These are phyloP conservation scores for Helminthosporium solani DNA, from an alignment of 2,329 filamentous ascomycete genomes.

Conservation along the genomic window DNA sequence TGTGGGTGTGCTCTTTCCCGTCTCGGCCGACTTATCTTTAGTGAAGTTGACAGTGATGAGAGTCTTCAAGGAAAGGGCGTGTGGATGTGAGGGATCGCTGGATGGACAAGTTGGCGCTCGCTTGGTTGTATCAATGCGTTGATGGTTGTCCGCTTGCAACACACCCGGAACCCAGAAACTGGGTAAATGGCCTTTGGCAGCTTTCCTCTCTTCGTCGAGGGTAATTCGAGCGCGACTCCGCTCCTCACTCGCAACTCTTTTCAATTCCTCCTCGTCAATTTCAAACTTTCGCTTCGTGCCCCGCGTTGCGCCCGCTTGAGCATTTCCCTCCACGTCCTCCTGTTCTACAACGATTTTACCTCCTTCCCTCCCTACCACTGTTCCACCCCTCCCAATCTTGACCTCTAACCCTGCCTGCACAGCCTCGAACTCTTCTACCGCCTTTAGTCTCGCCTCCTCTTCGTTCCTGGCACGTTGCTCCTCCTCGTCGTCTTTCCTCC, in stretches of 20 bases:
- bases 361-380: constrained; percentile 44
- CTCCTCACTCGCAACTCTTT: constrained; percentile 68
- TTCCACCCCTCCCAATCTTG: constrained; percentile 38
- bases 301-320: constrained; percentile 21
- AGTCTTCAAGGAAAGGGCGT: constrained; percentile 74
- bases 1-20: constrained; percentile 52
- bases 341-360: constrained; percentile 49
- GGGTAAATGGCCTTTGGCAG: constrained; percentile 68
- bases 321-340: constrained; percentile 37
- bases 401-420: constrained; percentile 67
- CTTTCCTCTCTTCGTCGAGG: constrained; percentile 68
- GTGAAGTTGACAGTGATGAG: constrained; percentile 76
- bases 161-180: constrained; percentile 93
- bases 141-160: constrained; percentile 62
- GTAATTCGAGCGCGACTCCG: constrained; percentile 67
- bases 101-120: constrained; percentile 73
- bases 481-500: constrained; percentile 61
- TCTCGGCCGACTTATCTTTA: constrained; percentile 62
- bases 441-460: constrained; percentile 68
- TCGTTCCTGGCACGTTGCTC: constrained; percentile 63
- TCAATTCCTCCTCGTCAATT: constrained; percentile 74
- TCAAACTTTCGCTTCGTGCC: constrained; percentile 76
- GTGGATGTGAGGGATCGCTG: constrained; percentile 64
- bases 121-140: constrained; percentile 54
- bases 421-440: constrained; percentile 79